A percentile compares a stretch with the other conserved stretches of the same genome.
Conservation (phyloP, 441 rosid genomes). For the Erodium moschatum region DNA sequence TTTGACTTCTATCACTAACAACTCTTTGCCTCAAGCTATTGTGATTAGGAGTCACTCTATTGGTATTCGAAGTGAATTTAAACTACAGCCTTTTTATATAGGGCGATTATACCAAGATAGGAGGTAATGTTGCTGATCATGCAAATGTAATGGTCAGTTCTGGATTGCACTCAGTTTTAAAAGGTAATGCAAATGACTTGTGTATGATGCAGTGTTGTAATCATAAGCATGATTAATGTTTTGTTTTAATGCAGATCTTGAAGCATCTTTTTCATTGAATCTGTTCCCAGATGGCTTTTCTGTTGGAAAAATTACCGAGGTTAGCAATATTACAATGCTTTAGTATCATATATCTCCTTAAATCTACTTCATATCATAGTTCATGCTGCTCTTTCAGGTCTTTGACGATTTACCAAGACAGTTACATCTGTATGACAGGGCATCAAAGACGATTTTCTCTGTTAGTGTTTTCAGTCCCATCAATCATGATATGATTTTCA, state of each 20-base stretch:
- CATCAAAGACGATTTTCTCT: constrained; percentile 19
- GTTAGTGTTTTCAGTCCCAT: constrained; percentile 20
- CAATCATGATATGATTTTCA: not conserved
- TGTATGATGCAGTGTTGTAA: constrained; percentile 1
- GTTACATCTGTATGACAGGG: constrained; percentile 23
- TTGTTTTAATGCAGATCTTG: constrained; percentile 22
- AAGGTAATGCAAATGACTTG: constrained; percentile 21
- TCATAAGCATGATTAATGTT: constrained; percentile 8
- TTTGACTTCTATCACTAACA: not conserved
- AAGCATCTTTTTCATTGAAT: constrained; percentile 25
- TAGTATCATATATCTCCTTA: not conserved
- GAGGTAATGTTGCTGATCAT: constrained; percentile 15
- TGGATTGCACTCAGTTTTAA: constrained; percentile 7
- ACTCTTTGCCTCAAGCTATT: not conserved
- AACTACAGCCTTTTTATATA: constrained; percentile 7
- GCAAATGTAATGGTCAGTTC: constrained; percentile 11
- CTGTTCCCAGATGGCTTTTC: constrained; percentile 26
- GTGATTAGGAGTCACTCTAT: not conserved
- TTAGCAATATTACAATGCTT: constrained; percentile 10
- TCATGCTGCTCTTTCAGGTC: constrained; percentile 16
- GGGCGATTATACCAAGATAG: constrained; percentile 12
- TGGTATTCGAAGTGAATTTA: constrained; percentile 4
- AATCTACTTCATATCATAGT: constrained; percentile 2
- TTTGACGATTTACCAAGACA: constrained; percentile 17
- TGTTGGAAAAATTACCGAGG: constrained; percentile 25